A percentile compares a stretch with the other conserved stretches of the same genome.
phyloP scores from a whole-genome alignment of 306 rosid species.

The Lathyrus tuberosus region DNA sequence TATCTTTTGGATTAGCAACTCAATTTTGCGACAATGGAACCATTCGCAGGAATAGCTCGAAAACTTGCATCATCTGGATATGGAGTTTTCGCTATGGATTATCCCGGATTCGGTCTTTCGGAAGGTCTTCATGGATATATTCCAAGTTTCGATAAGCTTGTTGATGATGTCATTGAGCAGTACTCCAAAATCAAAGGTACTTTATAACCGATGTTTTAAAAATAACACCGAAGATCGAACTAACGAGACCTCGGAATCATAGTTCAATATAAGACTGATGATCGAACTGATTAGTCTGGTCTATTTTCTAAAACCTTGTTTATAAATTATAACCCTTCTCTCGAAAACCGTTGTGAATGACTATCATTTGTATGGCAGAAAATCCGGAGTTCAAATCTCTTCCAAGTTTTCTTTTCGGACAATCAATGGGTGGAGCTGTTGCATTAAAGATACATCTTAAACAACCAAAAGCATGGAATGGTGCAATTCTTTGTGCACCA shows the following conservation, averaged over 20 bases:
- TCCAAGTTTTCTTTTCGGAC: conserved; percentile 83
- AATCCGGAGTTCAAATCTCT: conserved; percentile 60
- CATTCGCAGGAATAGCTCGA: conserved; percentile 78
- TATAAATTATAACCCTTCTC: background rate
- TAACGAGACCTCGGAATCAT: too few species aligned
- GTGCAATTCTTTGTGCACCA: conserved; percentile 93
- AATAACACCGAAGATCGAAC: too few species aligned
- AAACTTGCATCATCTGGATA: conserved; percentile 73
- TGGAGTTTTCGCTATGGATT: conserved; percentile 94
- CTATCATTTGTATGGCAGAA: conserved; percentile 52
- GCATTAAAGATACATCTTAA: conserved; percentile 77
- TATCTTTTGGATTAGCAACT: conserved; percentile 27
- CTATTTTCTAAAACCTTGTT: too few species aligned
- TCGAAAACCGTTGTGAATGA: background rate
- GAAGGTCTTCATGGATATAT: conserved; percentile 88
- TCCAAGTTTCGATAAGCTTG: conserved; percentile 70
- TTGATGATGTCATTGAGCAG: conserved; percentile 80
- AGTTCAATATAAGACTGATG: too few species aligned
- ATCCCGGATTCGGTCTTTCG: conserved; percentile 96
- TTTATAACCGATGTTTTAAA: too few species aligned
- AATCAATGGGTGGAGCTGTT: conserved; percentile 97
- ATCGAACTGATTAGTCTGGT: too few species aligned
- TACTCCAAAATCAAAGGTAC: conserved; percentile 79
- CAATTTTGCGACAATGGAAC: background rate
- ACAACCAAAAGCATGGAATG: conserved; percentile 81